Conservation (phyloP, 495 filamentous ascomycete genomes). For the Pseudevernia furfuracea region DNA sequence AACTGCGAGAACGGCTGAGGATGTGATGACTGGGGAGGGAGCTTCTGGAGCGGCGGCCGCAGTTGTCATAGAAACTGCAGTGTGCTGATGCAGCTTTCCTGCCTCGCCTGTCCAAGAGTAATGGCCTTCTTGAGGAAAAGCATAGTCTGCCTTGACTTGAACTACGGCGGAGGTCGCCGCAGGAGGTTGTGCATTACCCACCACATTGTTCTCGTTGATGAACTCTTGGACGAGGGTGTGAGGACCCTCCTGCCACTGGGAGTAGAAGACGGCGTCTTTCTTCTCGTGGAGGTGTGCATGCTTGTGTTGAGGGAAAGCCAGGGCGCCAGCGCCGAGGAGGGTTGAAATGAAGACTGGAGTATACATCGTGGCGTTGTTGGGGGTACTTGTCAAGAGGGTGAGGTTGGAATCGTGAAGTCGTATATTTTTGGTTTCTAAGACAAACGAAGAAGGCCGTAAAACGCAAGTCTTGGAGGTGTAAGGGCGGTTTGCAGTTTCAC, state of each 20-base stretch:
- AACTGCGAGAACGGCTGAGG: neutral
- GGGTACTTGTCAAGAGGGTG: neutral
- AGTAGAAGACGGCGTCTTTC: constrained; percentile 5
- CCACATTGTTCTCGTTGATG: neutral
- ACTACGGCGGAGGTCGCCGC: neutral
- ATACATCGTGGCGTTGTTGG: neutral
- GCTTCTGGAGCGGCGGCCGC: neutral
- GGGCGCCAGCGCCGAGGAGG: constrained; percentile 1
- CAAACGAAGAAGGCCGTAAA: neutral
- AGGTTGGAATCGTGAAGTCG: neutral
- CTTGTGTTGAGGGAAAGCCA: constrained; percentile 2
- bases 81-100: neutral
- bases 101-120: neutral
- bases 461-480: neutral
- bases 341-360: neutral
- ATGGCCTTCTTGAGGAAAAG: neutral
- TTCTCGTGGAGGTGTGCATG: constrained; percentile 4
- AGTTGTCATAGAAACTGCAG: neutral
- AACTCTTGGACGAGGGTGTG: neutral
- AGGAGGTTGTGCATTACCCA: neutral
- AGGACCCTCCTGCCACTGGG: neutral
- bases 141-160: neutral
- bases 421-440: neutral
- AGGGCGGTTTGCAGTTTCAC: neutral
- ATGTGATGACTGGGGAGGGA: neutral